Conservation (phyloP, 768 basidiomycete genomes). For the Lactifluus subvellereus region DNA sequence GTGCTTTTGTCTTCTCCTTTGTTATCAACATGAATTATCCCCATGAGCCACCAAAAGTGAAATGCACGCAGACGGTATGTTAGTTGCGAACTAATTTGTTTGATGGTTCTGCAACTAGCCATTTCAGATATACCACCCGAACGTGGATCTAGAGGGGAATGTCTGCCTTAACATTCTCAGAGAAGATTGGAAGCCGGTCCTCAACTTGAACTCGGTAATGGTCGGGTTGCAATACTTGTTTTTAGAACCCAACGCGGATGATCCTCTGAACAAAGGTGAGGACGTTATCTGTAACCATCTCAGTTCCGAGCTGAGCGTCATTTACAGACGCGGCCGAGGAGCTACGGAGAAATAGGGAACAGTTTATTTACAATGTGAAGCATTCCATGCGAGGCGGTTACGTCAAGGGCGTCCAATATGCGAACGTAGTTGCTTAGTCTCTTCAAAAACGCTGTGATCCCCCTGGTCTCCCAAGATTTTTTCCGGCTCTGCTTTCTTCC, state of each 20-base stretch:
- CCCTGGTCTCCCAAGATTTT: neutral
- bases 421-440: constrained; percentile 56
- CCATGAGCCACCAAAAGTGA: constrained; percentile 98
- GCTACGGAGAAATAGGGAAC: constrained; percentile 80
- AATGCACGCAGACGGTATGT: constrained; percentile 87
- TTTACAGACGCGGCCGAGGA: constrained; percentile 89
- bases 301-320: neutral
- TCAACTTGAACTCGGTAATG: constrained; percentile 97
- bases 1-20: constrained; percentile 90
- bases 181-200: constrained; percentile 99
- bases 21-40: constrained; percentile 97
- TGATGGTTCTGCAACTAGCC: neutral
- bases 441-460: neutral
- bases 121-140: constrained; percentile 93
- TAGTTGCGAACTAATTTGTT: neutral
- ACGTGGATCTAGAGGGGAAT: constrained; percentile 96
- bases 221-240: constrained; percentile 97
- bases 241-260: constrained; percentile 97
- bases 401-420: constrained; percentile 76
- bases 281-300: neutral
- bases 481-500: neutral
- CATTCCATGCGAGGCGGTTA: constrained; percentile 75
- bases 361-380: constrained; percentile 82
- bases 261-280: constrained; percentile 96
- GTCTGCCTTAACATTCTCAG: constrained; percentile 97